These are phyloP conservation scores for Physcomitrium patens DNA, from an alignment of 225 moss, liverwort and hornwort species.

Conservation along the genomic window DNA sequence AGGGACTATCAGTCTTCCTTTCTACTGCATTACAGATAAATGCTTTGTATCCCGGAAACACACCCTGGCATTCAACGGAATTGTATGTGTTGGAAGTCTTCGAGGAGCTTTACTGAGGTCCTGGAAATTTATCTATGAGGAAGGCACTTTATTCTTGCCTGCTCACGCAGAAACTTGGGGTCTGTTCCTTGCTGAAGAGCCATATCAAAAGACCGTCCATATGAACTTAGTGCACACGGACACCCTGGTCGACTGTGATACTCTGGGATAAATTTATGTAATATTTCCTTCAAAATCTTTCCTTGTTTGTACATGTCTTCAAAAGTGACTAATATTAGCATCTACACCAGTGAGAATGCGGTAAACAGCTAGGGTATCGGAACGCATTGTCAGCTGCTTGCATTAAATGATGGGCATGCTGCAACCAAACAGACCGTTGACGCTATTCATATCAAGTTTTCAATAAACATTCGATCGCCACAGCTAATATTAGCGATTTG, in stretches of 20 bases:
- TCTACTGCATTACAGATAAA: background rate
- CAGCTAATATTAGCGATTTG: conserved; percentile 1
- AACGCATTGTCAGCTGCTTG: background rate
- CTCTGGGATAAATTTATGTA: background rate
- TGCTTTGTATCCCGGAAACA: background rate
- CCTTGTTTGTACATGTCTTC: background rate
- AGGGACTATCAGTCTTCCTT: no score
- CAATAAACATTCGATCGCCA: conserved; percentile 7
- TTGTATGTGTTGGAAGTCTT: background rate
- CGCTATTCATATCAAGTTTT: conserved; percentile 19
- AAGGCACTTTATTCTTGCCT: no score
- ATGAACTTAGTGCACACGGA: background rate
- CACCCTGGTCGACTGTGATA: conserved; percentile 11
- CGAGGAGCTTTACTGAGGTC: no score
- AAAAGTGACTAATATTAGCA: conserved; percentile 15
- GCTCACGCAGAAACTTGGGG: no score
- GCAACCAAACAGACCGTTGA: conserved; percentile 25
- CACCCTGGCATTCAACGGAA: background rate
- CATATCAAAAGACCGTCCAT: background rate
- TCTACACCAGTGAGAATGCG: conserved; percentile 10
- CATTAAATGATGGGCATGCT: background rate
- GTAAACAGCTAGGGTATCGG: conserved; percentile 8
- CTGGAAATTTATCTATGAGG: no score
- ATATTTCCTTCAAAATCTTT: background rate
- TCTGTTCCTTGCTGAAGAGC: no score